Base-by-base conservation (phyloP, 441 rosid species). In the Aquilaria agallochum region DNA sequence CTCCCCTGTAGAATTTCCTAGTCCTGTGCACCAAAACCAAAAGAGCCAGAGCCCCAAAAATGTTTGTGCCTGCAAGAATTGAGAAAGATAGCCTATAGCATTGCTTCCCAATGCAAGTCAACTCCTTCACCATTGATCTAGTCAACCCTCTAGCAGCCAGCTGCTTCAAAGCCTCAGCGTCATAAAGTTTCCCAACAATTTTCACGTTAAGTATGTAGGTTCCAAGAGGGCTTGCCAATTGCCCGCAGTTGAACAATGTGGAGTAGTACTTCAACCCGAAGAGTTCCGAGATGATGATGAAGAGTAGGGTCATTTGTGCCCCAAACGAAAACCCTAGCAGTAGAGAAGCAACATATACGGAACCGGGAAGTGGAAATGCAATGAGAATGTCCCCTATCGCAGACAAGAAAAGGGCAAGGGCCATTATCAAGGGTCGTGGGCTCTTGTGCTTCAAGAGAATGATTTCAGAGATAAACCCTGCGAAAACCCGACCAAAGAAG, bases 191-290 rank as follows among this genome's bases (percentile, higher is more conserved):
- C 31, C 76, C 78, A 0, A 60, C 70, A 1, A 78, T 51, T 30
- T 5, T 48, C 42, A 71, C 77, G 34, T 64, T 74, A 3, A 74
- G 63, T 47, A 69, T 65, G 44, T 66, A 72, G 3, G 70, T 59
- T 3, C 79, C 77, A 2, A 72, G 56, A 42, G 82, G 82, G 57
- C 74, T 71, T 0, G 82, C 76, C 20, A 74, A 11, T 50, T 66
- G 76, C 2, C 72, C 70, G 32, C 71, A 74, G 50, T 74, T 68
- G 70, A 68, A 77, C 30, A 74, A 56, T 4, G 78, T 74, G 2
- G 74, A 66, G 70, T 68, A 74, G 47, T 74, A 65, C 50, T 71
- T 77, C 40, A 77, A 55, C 32, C 78, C 82, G 15, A 74, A 77
- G 3, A 78, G 74, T 69, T 78, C 74, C 1, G 76, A 78, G 9